A percentile compares a stretch with the other conserved stretches of the same genome.
Conservation (phyloP, 345 rosid species). For the Euphorbia tirucalli region DNA sequence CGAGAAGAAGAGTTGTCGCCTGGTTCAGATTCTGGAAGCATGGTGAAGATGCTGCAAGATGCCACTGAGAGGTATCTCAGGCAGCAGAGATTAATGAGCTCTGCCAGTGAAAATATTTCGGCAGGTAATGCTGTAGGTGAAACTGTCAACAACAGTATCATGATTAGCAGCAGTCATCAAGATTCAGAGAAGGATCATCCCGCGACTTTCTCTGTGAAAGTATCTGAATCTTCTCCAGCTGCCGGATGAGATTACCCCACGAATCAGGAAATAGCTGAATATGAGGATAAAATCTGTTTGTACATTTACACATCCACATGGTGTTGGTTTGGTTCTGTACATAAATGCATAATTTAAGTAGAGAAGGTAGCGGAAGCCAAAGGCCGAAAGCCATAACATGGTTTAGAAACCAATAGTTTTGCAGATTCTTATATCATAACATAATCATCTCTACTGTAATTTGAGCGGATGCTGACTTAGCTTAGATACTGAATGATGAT, state of each 20-base stretch:
- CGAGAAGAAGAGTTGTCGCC: constrained; percentile 74
- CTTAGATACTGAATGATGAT: constrained; percentile 10
- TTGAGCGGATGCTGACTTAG: constrained; percentile 7
- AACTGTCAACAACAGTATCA: constrained; percentile 15
- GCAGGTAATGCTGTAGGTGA: constrained; percentile 23
- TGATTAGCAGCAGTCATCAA: constrained; percentile 28
- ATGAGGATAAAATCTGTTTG: constrained; percentile 10
- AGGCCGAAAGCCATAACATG: constrained; percentile 20
- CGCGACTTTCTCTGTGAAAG: constrained; percentile 18
- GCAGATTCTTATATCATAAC: constrained; percentile 8
- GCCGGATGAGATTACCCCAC: constrained; percentile 24
- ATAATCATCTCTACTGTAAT: constrained; percentile 4
- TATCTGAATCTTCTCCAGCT: constrained; percentile 37
- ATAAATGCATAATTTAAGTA: constrained; percentile 29
- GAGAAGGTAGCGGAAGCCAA: constrained; percentile 20
- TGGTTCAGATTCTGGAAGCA: constrained; percentile 43
- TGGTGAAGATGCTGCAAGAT: constrained; percentile 44
- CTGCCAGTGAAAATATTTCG: constrained; percentile 26
- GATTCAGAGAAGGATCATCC: constrained; percentile 27
- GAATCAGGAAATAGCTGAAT: not conserved
- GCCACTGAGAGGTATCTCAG: constrained; percentile 33
- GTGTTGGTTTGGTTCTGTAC: constrained; percentile 33
- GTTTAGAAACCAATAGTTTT: constrained; percentile 25
- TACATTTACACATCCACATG: constrained; percentile 17
- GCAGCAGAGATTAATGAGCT: constrained; percentile 36